Evolutionary conservation across 495 filamentous ascomycete species (phyloP), one percentile per base, ranked within the genome.

Genomic region (Tuber aestivum): DNA sequence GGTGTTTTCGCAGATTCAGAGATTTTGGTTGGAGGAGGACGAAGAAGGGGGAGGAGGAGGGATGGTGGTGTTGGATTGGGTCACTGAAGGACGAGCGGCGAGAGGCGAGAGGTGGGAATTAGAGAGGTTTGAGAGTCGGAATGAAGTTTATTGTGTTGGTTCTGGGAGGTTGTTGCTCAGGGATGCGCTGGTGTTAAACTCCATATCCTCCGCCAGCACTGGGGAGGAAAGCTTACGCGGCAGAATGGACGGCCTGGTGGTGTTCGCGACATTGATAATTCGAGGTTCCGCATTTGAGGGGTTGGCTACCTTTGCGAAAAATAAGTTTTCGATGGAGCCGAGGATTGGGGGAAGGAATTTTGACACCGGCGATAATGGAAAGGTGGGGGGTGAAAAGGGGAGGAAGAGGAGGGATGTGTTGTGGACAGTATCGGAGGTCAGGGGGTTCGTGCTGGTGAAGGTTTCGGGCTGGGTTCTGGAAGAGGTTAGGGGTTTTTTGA

Each of bases 101-200:
- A 87, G 92, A 41, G 94, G 93, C n/a, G 95, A 99, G 86, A 87
- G 91, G 74, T 99, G 95, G 95, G 90, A 90, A 80, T 89, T 96
- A 73, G 84, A 85, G 27, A 84, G 86, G 48, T 98, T 96, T 89
- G 87, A 86, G 74, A 92, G 92, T 9, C 86, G 91, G 80, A 98
- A 97, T 82, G 95, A 99, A 83, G 87, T 98, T 12, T 97, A 83
- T 86, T 68, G 48, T 73, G 16, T 69, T 16, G 83, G 82, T 14
- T 85, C 86, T 76, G 86, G 83, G 69, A 88, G 90, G 71, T 87
- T 99, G 69, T 83, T 98, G 23, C 86, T 97, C 3, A 86, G 95
- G 27, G 95, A 99, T 84, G 90, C 92, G 8, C 84, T 97, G 21
- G 87, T 96, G 38, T 86, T 98, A 4, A 65, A 35, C 12, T 65